Conservation (phyloP, 1,284 basidiomycete genomes). For the Leccinum glutinopallens region DNA sequence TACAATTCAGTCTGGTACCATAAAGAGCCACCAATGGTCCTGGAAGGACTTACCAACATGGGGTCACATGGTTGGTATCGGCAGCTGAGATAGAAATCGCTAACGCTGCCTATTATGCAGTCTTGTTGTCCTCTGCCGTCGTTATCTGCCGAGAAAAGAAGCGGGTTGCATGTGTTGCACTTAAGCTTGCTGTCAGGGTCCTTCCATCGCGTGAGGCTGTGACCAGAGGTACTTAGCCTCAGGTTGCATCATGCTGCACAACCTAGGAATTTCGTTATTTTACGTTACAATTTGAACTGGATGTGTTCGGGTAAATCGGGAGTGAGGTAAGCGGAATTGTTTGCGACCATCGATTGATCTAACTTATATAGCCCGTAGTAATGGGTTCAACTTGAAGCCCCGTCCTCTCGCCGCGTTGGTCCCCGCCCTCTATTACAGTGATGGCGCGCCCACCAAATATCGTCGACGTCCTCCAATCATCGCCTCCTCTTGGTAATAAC, state of each 20-base stretch:
- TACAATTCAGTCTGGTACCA: neutral
- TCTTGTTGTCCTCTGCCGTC: neutral
- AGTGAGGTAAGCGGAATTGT: neutral
- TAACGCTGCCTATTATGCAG: neutral
- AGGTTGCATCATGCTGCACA: too few species aligned
- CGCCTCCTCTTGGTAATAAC: neutral
- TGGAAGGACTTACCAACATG: neutral
- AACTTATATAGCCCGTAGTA: neutral
- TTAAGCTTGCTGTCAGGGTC: neutral
- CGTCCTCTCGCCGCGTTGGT: conserved; percentile 1
- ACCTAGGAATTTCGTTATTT: neutral
- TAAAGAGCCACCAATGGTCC: neutral
- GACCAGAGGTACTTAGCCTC: neutral
- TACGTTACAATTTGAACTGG: neutral
- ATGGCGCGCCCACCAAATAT: conserved; percentile 18
- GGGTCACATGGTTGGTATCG: neutral
- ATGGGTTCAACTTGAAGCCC: neutral
- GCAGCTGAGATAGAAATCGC: too few species aligned
- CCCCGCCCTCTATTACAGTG: neutral
- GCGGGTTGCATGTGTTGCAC: neutral
- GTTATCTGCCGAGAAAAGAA: neutral
- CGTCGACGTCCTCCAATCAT: conserved; percentile 12
- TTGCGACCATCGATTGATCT: neutral
- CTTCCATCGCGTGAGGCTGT: neutral
- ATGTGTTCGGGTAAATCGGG: neutral